A percentile compares a stretch with the other conserved stretches of the same genome.
phyloP scores from a whole-genome alignment of 768 basidiomycete species.

The Hygrophorus pudorinus region DNA sequence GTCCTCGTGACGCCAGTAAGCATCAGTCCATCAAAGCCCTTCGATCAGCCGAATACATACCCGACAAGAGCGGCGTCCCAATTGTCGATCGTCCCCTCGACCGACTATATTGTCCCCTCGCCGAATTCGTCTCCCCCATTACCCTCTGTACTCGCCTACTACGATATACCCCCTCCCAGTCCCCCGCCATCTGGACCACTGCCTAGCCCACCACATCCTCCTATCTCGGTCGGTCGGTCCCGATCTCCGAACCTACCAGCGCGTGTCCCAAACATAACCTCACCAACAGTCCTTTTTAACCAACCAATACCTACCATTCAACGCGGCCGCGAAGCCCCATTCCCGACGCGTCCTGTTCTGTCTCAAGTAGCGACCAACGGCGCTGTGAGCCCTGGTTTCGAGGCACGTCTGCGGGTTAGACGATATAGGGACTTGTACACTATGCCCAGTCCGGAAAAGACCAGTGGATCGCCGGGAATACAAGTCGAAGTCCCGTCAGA shows the following conservation, averaged over 20 bases:
- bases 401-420: slow-evolving; percentile 18
- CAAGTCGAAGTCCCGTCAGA: slow-evolving; percentile 12
- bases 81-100: slow-evolving; percentile 17
- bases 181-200: slow-evolving; percentile 38
- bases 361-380: slow-evolving; percentile 13
- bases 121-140: slow-evolving; percentile 21
- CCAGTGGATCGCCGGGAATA: slow-evolving; percentile 6
- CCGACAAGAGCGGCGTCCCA: too few species aligned
- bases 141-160: slow-evolving; percentile 28
- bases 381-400: slow-evolving; percentile 11
- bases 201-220: slow-evolving; percentile 28
- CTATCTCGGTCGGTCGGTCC: slow-evolving; percentile 10
- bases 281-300: background rate
- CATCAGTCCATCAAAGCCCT: too few species aligned
- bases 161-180: slow-evolving; percentile 40
- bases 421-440: slow-evolving; percentile 24
- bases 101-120: slow-evolving; percentile 26
- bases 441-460: slow-evolving; percentile 10
- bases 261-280: slow-evolving; percentile 6
- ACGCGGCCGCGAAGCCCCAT: slow-evolving; percentile 41
- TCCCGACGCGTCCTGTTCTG: slow-evolving; percentile 37
- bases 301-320: slow-evolving; percentile 15
- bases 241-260: slow-evolving; percentile 5
- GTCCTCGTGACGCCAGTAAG: too few species aligned
- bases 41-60: too few species aligned